phyloP scores from a whole-genome alignment of 352 stramenopile species.

The Lagenidium giganteum region DNA sequence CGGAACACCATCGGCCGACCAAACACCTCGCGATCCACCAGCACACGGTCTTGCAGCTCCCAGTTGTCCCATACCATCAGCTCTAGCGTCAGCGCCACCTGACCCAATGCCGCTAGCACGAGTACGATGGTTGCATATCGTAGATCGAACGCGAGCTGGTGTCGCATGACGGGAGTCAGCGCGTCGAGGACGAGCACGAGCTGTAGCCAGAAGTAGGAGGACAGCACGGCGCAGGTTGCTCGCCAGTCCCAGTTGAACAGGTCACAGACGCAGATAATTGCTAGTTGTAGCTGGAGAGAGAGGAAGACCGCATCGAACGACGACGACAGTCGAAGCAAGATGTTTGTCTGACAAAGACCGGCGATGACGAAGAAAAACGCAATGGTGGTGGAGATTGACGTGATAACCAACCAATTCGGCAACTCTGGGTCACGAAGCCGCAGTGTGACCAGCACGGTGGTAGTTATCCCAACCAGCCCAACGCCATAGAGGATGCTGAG shows the following conservation, averaged over 20 bases:
- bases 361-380: no score
- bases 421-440: no score
- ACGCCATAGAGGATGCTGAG: no score
- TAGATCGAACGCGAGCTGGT: conserved; percentile 5
- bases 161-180: conserved; percentile 1
- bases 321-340: conserved; percentile 1
- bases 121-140: conserved; percentile 8
- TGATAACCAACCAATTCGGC: no score
- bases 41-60: conserved; percentile 13
- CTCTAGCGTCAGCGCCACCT: neutral
- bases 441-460: no score
- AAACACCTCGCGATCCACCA: neutral
- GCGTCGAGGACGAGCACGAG: conserved; percentile 12
- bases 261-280: conserved; percentile 4
- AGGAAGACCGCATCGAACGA: conserved; percentile 16
- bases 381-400: no score
- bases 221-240: neutral
- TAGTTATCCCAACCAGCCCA: no score
- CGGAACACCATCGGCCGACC: neutral
- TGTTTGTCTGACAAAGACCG: no score
- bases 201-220: conserved; percentile 14
- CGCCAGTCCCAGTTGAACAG: conserved; percentile 6
- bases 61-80: conserved; percentile 9
- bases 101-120: neutral
- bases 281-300: conserved; percentile 7